Evolutionary conservation across 2,329 filamentous ascomycete species (phyloP).

Genomic region (Boeremia lycopersici): DNA sequence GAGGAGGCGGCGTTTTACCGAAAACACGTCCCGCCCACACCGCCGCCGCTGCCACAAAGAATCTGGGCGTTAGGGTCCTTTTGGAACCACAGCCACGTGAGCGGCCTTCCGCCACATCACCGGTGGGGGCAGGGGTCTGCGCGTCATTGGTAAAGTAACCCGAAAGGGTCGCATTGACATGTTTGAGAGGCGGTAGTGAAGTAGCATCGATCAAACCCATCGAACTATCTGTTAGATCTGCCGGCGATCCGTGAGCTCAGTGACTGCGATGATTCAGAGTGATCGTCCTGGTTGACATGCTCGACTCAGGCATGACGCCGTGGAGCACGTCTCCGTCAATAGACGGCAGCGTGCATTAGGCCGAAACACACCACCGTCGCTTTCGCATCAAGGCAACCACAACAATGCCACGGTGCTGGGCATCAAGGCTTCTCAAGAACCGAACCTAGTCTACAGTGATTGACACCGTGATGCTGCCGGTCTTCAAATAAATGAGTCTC

Average conservation of each 20-base stretch:
- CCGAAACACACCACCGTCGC: constrained; percentile 23
- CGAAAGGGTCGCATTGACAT: constrained; percentile 13
- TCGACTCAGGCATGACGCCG: constrained; percentile 8
- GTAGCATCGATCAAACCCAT: background rate
- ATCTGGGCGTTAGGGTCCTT: constrained; percentile 27
- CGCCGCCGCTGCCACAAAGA: constrained; percentile 38
- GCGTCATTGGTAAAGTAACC: constrained; percentile 44
- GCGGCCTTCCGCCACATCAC: constrained; percentile 30
- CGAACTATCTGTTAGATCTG: background rate
- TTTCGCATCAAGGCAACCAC: constrained; percentile 2
- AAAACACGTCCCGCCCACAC: constrained; percentile 20
- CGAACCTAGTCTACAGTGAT: background rate
- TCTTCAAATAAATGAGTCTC: background rate
- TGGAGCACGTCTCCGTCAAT: constrained; percentile 10
- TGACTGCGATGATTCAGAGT: background rate
- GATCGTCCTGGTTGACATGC: background rate
- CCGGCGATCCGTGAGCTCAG: background rate
- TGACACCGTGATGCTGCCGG: background rate
- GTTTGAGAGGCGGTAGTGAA: background rate
- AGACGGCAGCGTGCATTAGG: constrained; percentile 20
- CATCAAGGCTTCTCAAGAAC: background rate
- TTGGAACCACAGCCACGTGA: constrained; percentile 41
- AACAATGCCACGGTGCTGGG: background rate
- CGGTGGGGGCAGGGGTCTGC: constrained; percentile 40
- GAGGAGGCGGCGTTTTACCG: constrained; percentile 25